Evolutionary conservation across 371 early-diverging fungal genomes (phyloP).

Genomic region (Blakeslea trispora): DNA sequence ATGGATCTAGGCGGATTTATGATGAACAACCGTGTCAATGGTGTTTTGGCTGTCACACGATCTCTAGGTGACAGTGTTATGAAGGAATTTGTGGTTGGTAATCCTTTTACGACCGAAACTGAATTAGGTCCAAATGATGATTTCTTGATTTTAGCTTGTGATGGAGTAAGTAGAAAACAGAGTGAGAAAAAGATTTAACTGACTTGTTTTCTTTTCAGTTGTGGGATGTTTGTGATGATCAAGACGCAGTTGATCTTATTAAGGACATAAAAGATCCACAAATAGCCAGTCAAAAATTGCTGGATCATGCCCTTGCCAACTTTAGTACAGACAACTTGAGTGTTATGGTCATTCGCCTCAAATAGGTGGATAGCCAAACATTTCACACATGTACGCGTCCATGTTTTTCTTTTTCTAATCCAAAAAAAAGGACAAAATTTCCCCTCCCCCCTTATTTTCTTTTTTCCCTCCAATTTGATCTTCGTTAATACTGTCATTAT

Average conservation of each 20-base stretch:
- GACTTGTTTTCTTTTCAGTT: no score
- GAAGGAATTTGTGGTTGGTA: constrained; percentile 95
- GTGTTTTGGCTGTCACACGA: constrained; percentile 96
- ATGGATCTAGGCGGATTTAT: constrained; percentile 93
- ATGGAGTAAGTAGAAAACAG: constrained; percentile 77
- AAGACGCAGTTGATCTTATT: constrained; percentile 91
- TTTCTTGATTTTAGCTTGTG: constrained; percentile 94
- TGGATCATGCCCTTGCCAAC: constrained; percentile 90
- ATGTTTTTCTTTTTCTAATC: no score
- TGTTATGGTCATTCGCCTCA: constrained; percentile 70
- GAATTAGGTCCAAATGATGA: constrained; percentile 72
- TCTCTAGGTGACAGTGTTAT: constrained; percentile 94
- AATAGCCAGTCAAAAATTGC: constrained; percentile 77
- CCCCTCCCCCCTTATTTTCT: background rate
- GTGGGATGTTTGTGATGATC: constrained; percentile 98
- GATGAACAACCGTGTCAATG: constrained; percentile 97
- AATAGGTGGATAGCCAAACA: background rate
- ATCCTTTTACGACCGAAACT: constrained; percentile 93
- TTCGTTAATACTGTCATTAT: no score
- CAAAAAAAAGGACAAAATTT: no score
- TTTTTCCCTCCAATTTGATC: no score
- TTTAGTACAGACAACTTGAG: constrained; percentile 94
- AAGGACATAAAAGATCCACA: constrained; percentile 75
- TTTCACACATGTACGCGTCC: no score
- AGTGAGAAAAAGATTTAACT: background rate